Conservation (phyloP, 2,329 filamentous ascomycete genomes). For the Elsinoe ampelina region DNA sequence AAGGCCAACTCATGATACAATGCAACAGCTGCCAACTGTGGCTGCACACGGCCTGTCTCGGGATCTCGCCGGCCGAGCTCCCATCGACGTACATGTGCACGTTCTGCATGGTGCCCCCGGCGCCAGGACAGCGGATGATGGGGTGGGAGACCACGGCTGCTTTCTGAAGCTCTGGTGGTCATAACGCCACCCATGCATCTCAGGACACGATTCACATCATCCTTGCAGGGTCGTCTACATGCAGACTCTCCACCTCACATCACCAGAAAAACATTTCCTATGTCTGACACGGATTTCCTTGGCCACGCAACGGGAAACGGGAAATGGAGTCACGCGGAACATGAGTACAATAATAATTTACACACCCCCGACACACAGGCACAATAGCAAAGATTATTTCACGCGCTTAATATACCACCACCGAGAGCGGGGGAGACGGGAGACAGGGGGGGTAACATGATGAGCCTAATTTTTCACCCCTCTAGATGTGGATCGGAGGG, state of each 20-base stretch:
- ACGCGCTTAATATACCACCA: too few relatives aligned
- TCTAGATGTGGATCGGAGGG: too few relatives aligned
- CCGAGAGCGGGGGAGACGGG: too few relatives aligned
- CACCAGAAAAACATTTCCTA: too few relatives aligned
- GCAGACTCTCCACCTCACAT: conserved; percentile 15
- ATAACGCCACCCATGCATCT: neutral
- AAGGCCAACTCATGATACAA: conserved; percentile 50
- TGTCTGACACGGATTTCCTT: conserved; percentile 4
- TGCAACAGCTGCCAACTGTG: conserved; percentile 57
- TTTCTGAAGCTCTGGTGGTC: conserved; percentile 14
- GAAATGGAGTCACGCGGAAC: conserved; percentile 8
- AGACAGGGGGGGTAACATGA: too few relatives aligned
- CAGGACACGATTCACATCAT: too few relatives aligned
- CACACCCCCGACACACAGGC: neutral
- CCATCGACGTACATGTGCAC: conserved; percentile 41
- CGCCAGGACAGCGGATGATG: neutral
- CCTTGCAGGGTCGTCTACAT: too few relatives aligned
- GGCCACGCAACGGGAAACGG: neutral
- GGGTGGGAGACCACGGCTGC: conserved; percentile 11
- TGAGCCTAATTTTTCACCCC: too few relatives aligned
- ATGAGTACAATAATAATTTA: conserved; percentile 4
- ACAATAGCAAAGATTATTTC: too few relatives aligned
- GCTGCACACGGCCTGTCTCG: conserved; percentile 51
- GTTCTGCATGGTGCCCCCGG: conserved; percentile 33
- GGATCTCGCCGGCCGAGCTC: conserved; percentile 41